These are phyloP conservation scores for Populus tomentosa DNA, from an alignment of 441 rosid genomes.

Conservation along the genomic window DNA sequence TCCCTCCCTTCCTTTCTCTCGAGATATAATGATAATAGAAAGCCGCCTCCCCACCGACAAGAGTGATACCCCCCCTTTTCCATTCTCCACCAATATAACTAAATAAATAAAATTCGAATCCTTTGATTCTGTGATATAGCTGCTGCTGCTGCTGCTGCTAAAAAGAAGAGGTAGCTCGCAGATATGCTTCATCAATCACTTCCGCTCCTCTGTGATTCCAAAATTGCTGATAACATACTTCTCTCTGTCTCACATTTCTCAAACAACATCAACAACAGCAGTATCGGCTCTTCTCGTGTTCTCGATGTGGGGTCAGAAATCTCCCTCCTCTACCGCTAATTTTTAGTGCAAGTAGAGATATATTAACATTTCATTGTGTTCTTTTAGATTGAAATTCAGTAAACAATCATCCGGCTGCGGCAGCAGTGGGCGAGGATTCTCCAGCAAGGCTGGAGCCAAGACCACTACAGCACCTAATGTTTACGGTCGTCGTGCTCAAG, in stretches of 20 bases:
- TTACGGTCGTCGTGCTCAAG: conserved; percentile 44
- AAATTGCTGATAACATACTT: conserved; percentile 22
- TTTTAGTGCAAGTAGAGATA: background rate
- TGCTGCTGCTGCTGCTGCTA: too few species aligned
- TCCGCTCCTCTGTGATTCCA: conserved; percentile 25
- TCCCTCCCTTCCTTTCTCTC: background rate
- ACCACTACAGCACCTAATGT: conserved; percentile 25
- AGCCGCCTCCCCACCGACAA: too few species aligned
- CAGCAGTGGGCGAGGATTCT: conserved; percentile 21
- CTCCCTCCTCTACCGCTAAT: background rate
- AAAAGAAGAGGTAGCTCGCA: background rate
- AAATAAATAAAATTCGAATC: background rate
- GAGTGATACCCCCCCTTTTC: background rate
- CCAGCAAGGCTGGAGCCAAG: conserved; percentile 49
- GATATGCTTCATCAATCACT: conserved; percentile 40
- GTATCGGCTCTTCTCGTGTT: conserved; percentile 21
- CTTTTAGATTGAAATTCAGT: conserved; percentile 46
- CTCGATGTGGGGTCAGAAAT: conserved; percentile 43
- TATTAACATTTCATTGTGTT: background rate
- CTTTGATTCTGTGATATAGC: background rate
- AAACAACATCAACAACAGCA: conserved; percentile 7
- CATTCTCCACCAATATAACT: background rate
- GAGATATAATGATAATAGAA: too few species aligned
- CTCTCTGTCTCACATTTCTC: conserved; percentile 16
- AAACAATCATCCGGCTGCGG: conserved; percentile 22